phyloP scores from a whole-genome alignment of 176 grass and related monocot species.

The Juncus inflexus region DNA sequence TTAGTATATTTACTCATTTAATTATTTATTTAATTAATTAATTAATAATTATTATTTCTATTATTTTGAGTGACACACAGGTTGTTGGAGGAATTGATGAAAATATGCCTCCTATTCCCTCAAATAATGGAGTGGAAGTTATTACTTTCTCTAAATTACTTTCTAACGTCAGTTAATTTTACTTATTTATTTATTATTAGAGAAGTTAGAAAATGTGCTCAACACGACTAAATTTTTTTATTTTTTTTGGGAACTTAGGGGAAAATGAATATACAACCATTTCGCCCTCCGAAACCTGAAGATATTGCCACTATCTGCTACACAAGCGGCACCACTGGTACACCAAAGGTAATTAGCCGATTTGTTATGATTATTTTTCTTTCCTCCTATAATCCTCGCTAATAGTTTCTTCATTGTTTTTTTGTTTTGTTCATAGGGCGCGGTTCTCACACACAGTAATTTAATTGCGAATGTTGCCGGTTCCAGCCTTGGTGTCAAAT shows the following conservation, averaged over 20 bases:
- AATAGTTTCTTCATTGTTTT: not conserved
- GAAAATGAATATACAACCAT: constrained; percentile 47
- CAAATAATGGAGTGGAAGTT: constrained; percentile 49
- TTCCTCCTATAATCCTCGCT: not conserved
- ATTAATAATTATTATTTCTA: constrained; percentile 20
- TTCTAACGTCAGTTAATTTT: constrained; percentile 36
- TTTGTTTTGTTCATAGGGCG: constrained; percentile 51
- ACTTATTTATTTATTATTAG: not conserved
- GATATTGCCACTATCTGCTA: constrained; percentile 95
- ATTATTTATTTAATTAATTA: too few relatives aligned
- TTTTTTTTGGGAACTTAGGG: constrained; percentile 45
- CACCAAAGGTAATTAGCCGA: constrained; percentile 56
- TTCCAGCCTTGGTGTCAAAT: constrained; percentile 39
- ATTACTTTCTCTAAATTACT: constrained; percentile 57
- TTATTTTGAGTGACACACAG: constrained; percentile 37
- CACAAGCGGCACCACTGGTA: constrained; percentile 94
- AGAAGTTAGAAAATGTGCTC: too few relatives aligned
- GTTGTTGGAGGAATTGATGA: constrained; percentile 61
- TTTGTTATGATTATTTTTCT: not conserved
- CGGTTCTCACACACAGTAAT: constrained; percentile 74
- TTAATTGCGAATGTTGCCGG: constrained; percentile 91
- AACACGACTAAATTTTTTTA: constrained; percentile 3
- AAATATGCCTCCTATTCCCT: constrained; percentile 45
- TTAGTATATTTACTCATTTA: too few relatives aligned
- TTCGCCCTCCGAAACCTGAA: constrained; percentile 79